Base-by-base conservation (phyloP, 2,329 filamentous ascomycete species). In the Emmonsia crescens region DNA sequence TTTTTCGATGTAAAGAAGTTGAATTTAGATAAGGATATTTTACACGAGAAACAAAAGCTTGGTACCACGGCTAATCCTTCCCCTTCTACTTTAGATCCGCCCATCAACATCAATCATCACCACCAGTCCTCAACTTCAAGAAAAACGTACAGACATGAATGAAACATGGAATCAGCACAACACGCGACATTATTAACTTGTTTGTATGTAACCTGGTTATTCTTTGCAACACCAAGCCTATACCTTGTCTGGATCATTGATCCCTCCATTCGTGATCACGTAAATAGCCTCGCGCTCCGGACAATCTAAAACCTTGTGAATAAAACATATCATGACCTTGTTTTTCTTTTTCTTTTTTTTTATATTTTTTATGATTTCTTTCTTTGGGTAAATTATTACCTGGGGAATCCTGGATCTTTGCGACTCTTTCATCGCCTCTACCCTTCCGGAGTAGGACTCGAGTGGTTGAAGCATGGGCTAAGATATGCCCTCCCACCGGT, bases 211-310 rank as follows among this genome's bases (percentile, higher is more conserved):
- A 49, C 9, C 27, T 38, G 9, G 19, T 5, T 21, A 24, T 19
- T 21, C 16, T 40, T 21, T 29, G 5, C 12, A 12, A 56, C 24
- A 44, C 10, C 21, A 5, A 57, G 8, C 57, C 71, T 66, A 86
- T 40, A 78, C 76, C 72, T 86, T 86, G 66, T 87, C 85, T 1
- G 85, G 82, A 69, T 88, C 85, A 62, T 82, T 85, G 73, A 88
- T 87, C 40, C 85, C 85, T 38, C 85, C 86, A 64, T 82, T 85
- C 33, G 85, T 88, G 67, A 89, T 89, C 65, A 88, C 80, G 72
- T 89, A 89, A 1, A 83, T 88, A 31, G 86, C 85, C 72, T 89
- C 85, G 57, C 80, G 80, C 71, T 89, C 85, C 5, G 86, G 85
- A 68, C 85, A 87, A 68, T 88, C 85, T 84, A 44, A 68, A 66